Evolutionary conservation across 306 rosid genomes (phyloP), one percentile per base, ranked within the genome.

Genomic region (Casuarina glauca): DNA sequence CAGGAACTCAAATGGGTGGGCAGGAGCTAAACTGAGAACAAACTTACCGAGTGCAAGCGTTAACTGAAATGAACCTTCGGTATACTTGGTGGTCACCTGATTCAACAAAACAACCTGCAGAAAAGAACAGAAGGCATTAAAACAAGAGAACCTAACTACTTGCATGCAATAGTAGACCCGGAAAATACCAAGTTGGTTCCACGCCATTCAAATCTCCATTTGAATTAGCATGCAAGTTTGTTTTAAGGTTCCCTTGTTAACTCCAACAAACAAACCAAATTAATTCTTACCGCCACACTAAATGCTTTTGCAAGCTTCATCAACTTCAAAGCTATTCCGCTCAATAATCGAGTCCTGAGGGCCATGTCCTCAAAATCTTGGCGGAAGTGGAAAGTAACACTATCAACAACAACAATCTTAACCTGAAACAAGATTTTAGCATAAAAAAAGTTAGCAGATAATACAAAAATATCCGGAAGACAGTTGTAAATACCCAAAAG

Each of bases 351-450:
- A 70, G 96, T 90, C 83, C 98, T 87, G 73, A 84, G 95, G 74
- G 93, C 93, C 90, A 90, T 87, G 77, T 94, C 97, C 5, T 89
- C 97, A 71, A 95, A 92, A 81, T 89, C 96, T 92, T 92, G 97
- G 85, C 93, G 93, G 72, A 92, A 95, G 83, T 95, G 98, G 85
- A 95, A 89, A 78, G 97, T 90, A 73, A 95, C 93, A 85, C 97
- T 95, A 79, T 95, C 98, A 80, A 92, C 54, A 80, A 95, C 86
- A 69, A 95, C 80, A 66, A 95, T 79, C 87, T 89, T 95, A 67
- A 95, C 97, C 98, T 95, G 86, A 9, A 77, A 67, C 63, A 70
- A 55, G 43, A 75, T 3, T 72, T 44, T 44, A 39, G 13, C 15
- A 13, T 10, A 3, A 35, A 4, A 36, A 60, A 62, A 62, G 16